Conservation (phyloP, 306 rosid genomes). For the Medicago truncatula region MtrunA17r5.0-ANR NC_053044.1:48008001-48008500, state of each 20-base stretch:
- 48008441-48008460: conserved; percentile 53
- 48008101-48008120: conserved; percentile 15
- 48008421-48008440: conserved; percentile 3
- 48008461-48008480: conserved; percentile 84
- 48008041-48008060: conserved; percentile 37
- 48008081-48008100: conserved; percentile 23
- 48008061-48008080: conserved; percentile 16
- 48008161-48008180: conserved; percentile 36
- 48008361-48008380: conserved; percentile 31
- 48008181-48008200: conserved; percentile 9
- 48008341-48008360: conserved; percentile 16
- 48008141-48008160: conserved; percentile 20
- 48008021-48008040: conserved; percentile 19
- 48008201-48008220: conserved; percentile 28
- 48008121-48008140: conserved; percentile 10
- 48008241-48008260: conserved; percentile 18
- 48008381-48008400: conserved; percentile 25
- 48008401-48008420: conserved; percentile 3
- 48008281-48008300: not conserved
- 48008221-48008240: conserved; percentile 4
- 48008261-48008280: conserved; percentile 19
- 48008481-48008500: conserved; percentile 71
- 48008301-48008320: conserved; percentile 3
- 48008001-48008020: conserved; percentile 30
- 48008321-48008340: not conserved